A percentile compares a stretch with the other conserved stretches of the same genome.
phyloP scores from a whole-genome alignment of 495 filamentous ascomycete species.

The Melanomma pulvis-pyrius region DNA sequence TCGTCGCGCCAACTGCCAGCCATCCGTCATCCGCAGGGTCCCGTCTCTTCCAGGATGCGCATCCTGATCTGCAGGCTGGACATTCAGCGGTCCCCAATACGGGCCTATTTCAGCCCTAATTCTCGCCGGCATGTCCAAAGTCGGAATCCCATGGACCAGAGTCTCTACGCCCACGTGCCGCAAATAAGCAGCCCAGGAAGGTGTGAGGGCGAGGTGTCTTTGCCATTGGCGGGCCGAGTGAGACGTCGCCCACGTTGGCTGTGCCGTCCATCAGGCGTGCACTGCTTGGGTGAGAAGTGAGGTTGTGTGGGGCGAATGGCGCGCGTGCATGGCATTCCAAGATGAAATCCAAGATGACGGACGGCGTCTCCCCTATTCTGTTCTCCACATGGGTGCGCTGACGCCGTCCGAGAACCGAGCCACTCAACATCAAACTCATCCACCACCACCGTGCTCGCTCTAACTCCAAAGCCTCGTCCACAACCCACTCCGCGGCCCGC shows the following conservation, averaged over 20 bases:
- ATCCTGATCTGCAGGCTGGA: background rate
- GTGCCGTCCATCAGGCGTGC: too few relatives aligned
- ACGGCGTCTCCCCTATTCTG: background rate
- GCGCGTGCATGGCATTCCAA: background rate
- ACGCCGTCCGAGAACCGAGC: too few relatives aligned
- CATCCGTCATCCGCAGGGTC: background rate
- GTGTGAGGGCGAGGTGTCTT: background rate
- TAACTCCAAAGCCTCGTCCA: too few relatives aligned
- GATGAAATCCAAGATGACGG: too few relatives aligned
- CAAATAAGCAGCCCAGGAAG: constrained; percentile 2
- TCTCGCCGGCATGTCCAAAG: background rate
- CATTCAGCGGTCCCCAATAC: background rate
- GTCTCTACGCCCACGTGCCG: constrained; percentile 7
- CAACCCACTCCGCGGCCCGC: too few relatives aligned
- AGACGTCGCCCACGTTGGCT: background rate
- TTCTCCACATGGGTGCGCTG: too few relatives aligned
- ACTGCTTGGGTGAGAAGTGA: background rate
- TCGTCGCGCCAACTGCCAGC: background rate
- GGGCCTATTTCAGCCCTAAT: background rate
- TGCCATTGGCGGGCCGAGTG: too few relatives aligned
- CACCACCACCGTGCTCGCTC: too few relatives aligned
- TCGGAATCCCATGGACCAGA: background rate
- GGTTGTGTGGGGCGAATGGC: background rate
- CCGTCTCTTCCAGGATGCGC: background rate
- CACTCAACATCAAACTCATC: too few relatives aligned